These are phyloP conservation scores for Venturia carpophila DNA, from an alignment of 2,329 filamentous ascomycete species.

Conservation along the genomic window DNA sequence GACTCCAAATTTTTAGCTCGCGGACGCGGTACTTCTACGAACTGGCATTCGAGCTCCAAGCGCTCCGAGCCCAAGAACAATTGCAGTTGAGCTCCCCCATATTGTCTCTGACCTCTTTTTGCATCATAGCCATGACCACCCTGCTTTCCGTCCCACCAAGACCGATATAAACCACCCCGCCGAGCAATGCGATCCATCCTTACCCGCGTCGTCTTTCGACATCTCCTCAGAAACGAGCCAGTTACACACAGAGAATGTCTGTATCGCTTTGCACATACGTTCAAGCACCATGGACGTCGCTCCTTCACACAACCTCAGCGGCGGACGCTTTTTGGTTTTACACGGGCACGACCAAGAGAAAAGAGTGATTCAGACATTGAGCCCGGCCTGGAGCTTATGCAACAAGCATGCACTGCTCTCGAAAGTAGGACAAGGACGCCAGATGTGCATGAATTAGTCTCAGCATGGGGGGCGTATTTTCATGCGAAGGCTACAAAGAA, in stretches of 20 bases:
- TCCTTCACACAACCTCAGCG: slow-evolving; percentile 32
- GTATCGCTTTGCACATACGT: slow-evolving; percentile 29
- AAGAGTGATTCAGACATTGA: slow-evolving; percentile 52
- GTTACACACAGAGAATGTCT: slow-evolving; percentile 40
- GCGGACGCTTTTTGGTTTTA: slow-evolving; percentile 56
- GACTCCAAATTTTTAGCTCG: not conserved
- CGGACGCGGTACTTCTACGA: not conserved
- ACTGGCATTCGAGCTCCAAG: not conserved
- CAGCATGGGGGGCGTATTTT: slow-evolving; percentile 44
- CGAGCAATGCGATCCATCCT: slow-evolving; percentile 43
- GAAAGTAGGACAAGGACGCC: slow-evolving; percentile 4
- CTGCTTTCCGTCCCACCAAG: not conserved
- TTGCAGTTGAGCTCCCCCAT: slow-evolving; percentile 1
- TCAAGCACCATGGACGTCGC: slow-evolving; percentile 26
- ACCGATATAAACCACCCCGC: not conserved
- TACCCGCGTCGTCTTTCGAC: slow-evolving; percentile 52
- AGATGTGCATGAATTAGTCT: not conserved
- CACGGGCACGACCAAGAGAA: slow-evolving; percentile 43
- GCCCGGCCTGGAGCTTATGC: slow-evolving; percentile 43
- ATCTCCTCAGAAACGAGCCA: slow-evolving; percentile 46
- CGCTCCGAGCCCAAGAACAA: not conserved
- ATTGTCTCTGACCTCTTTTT: not conserved
- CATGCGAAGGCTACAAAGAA: slow-evolving; percentile 39
- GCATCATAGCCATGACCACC: not conserved
- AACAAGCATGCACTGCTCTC: slow-evolving; percentile 5